These are phyloP conservation scores for Calonectria ilicicola DNA, from an alignment of 2,329 filamentous ascomycete genomes.

Conservation along the genomic window DNA sequence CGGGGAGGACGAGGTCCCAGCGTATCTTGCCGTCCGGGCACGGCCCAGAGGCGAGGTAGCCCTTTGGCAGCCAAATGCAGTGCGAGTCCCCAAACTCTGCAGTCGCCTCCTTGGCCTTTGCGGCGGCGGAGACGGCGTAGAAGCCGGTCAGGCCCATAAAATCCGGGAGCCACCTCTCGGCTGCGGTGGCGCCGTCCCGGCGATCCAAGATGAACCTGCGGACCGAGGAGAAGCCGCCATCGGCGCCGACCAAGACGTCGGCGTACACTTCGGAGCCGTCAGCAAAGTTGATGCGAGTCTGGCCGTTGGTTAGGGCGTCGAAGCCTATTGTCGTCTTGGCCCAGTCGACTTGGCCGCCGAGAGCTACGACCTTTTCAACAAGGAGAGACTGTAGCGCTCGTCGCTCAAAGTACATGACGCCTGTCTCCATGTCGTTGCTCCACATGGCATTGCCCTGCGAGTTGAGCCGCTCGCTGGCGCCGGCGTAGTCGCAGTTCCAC, in stretches of 20 bases:
- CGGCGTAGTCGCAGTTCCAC: conserved; percentile 29
- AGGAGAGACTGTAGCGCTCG: conserved; percentile 31
- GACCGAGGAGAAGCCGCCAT: conserved; percentile 37
- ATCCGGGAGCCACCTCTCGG: conserved; percentile 36
- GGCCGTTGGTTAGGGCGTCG: conserved; percentile 21
- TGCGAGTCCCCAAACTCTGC: conserved; percentile 31
- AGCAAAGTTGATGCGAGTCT: conserved; percentile 18
- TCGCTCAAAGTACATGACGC: conserved; percentile 37
- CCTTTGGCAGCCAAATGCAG: conserved; percentile 29
- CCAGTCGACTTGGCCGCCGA: conserved; percentile 36
- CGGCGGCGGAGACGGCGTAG: conserved; percentile 34
- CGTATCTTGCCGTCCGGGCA: conserved; percentile 33
- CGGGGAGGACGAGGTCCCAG: conserved; percentile 41
- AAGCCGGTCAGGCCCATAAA: conserved; percentile 37
- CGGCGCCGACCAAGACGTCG: conserved; percentile 37
- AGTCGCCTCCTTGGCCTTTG: neutral
- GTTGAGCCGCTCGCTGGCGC: conserved; percentile 21
- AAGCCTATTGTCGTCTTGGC: conserved; percentile 30
- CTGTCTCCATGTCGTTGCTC: conserved; percentile 34
- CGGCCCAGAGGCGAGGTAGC: conserved; percentile 33
- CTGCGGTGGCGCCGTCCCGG: conserved; percentile 23
- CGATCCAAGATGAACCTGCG: conserved; percentile 33
- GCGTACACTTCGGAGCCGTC: conserved; percentile 19
- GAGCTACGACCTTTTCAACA: conserved; percentile 26
- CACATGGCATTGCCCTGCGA: conserved; percentile 29